These are phyloP conservation scores for Catunica adiposa DNA, from an alignment of 2,329 filamentous ascomycete genomes.

Conservation along the genomic window DNA sequence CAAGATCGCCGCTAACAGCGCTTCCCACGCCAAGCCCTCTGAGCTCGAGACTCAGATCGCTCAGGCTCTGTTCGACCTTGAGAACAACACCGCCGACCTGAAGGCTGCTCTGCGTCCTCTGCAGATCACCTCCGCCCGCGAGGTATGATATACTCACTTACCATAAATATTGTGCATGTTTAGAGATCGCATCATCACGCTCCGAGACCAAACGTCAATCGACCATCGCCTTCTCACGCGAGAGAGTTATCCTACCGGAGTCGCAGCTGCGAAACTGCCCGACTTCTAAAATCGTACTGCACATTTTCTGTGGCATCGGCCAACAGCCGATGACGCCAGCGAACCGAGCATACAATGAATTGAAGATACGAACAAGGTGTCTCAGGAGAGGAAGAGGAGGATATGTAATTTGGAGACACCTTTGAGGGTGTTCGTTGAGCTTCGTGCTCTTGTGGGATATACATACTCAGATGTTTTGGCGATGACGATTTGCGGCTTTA, in stretches of 20 bases:
- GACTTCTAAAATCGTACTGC: conserved; percentile 2
- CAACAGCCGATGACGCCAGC: conserved; percentile 2
- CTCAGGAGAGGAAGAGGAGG: conserved; percentile 10
- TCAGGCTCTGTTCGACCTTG: conserved; percentile 93
- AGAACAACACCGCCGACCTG: conserved; percentile 98
- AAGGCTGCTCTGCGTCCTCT: conserved; percentile 90
- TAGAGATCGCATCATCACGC: conserved; percentile 10
- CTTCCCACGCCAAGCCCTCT: conserved; percentile 85
- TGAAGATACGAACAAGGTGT: conserved; percentile 1
- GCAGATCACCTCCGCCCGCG: conserved; percentile 96
- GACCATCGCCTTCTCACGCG: conserved; percentile 11
- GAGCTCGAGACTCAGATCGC: conserved; percentile 97
- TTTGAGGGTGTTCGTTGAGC: not conserved
- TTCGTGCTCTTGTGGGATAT: conserved; percentile 9
- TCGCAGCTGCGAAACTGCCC: not conserved
- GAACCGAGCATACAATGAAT: conserved; percentile 8
- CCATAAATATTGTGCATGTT: not conserved
- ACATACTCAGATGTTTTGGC: conserved; percentile 13
- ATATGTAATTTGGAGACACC: not conserved
- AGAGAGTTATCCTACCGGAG: conserved; percentile 11
- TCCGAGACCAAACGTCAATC: conserved; percentile 14
- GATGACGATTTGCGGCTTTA: conserved; percentile 17
- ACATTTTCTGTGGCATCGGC: conserved; percentile 4
- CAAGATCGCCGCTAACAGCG: conserved; percentile 97
- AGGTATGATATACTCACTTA: conserved; percentile 54